These are phyloP conservation scores for Hypomyces perniciosus DNA, from an alignment of 2,329 filamentous ascomycete genomes.

Conservation along the genomic window DNA sequence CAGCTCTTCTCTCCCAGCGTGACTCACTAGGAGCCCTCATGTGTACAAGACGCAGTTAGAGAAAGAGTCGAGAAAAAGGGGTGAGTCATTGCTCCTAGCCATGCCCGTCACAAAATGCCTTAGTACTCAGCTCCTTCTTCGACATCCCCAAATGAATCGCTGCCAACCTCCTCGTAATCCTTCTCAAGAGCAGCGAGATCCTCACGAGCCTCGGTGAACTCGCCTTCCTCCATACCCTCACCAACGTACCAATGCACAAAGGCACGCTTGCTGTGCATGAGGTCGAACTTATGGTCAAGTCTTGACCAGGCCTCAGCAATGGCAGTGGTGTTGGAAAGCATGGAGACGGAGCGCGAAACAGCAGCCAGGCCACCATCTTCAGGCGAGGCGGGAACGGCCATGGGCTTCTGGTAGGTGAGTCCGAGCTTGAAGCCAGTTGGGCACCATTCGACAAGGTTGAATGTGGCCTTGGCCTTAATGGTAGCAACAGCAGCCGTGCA, in stretches of 20 bases:
- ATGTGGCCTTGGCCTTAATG: constrained; percentile 65
- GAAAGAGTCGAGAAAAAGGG: neutral
- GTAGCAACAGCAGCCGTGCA: constrained; percentile 60
- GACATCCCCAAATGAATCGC: constrained; percentile 56
- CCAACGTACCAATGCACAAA: constrained; percentile 79
- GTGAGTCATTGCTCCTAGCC: neutral
- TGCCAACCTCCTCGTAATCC: constrained; percentile 81
- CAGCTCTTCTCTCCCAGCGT: neutral
- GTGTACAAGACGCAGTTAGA: neutral
- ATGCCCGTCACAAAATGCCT: constrained; percentile 5
- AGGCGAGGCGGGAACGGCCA: constrained; percentile 49
- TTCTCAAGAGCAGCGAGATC: constrained; percentile 80
- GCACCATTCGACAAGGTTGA: constrained; percentile 72
- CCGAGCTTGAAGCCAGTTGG: constrained; percentile 71
- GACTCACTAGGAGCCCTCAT: neutral
- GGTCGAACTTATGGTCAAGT: constrained; percentile 69
- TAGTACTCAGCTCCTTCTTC: constrained; percentile 76
- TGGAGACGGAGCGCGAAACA: constrained; percentile 59
- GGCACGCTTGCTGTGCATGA: constrained; percentile 73
- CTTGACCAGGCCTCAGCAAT: constrained; percentile 69
- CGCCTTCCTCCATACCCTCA: constrained; percentile 88
- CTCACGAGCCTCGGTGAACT: constrained; percentile 83
- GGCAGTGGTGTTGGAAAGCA: constrained; percentile 70
- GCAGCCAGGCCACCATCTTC: constrained; percentile 54
- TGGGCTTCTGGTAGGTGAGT: constrained; percentile 67